Evolutionary conservation across 2,329 filamentous ascomycete species (phyloP).

Genomic region (Geosmithia flava): DNA sequence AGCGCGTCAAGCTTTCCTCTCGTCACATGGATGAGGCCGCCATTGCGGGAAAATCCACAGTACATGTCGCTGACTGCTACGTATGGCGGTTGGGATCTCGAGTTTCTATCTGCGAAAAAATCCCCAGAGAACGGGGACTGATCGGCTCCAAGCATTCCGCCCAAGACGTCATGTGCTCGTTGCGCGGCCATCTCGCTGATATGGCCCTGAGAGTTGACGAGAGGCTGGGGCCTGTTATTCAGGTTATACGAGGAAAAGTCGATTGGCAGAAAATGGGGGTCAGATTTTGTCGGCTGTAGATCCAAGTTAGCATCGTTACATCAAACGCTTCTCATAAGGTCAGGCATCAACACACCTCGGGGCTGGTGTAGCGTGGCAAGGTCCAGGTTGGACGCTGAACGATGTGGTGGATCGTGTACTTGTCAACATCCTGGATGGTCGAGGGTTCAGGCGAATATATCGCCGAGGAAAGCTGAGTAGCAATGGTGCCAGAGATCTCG

Average conservation of each 20-base stretch:
- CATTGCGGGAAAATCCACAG: constrained; percentile 58
- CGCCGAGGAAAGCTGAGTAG: constrained; percentile 56
- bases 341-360: constrained; percentile 22
- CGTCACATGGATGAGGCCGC: constrained; percentile 35
- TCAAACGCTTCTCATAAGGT: neutral
- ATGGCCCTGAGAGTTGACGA: constrained; percentile 53
- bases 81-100: constrained; percentile 43
- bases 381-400: constrained; percentile 60
- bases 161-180: constrained; percentile 37
- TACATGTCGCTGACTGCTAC: constrained; percentile 63
- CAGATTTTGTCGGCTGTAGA: constrained; percentile 16
- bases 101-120: constrained; percentile 22
- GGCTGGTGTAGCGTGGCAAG: constrained; percentile 46
- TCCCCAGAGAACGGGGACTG: constrained; percentile 36
- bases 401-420: constrained; percentile 55
- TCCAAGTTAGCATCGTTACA: neutral
- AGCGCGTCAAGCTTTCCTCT: constrained; percentile 30
- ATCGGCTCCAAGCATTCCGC: constrained; percentile 35
- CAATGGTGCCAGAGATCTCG: constrained; percentile 63
- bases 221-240: constrained; percentile 42
- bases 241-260: constrained; percentile 65
- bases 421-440: constrained; percentile 26
- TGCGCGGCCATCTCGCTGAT: constrained; percentile 46
- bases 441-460: constrained; percentile 35
- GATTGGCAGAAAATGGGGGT: constrained; percentile 53